Evolutionary conservation across 2,329 filamentous ascomycete genomes (phyloP), one percentile per base, ranked within the genome.

Genomic region (Tolypocladium amazonense): DNA sequence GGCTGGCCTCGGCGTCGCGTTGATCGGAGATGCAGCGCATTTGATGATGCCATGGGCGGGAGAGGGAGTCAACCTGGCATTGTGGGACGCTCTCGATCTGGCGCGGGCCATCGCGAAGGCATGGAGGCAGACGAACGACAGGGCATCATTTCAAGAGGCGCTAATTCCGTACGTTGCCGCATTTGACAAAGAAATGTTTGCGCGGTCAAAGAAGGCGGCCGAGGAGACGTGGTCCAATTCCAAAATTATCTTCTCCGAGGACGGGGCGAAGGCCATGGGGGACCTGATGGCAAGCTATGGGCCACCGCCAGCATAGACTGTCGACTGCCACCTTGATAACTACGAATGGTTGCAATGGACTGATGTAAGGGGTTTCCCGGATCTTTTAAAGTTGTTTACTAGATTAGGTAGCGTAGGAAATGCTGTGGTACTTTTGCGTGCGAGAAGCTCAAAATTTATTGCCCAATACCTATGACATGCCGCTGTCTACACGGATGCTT

Each of bases 11-110:
- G 77, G 79, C 3, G 70, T 77, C 3, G 81, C 82, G 0, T 67
- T 85, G 15, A 67, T 84, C 23, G 82, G 82, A 3, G 81, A 84
- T 63, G 79, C 81, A 0, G 81, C 80, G 9, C 81, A 84, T 66
- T 63, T 83, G 15, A 80, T 81, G 75, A 76, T 75, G 4, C 77
- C 79, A 0, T 79, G 76, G 60, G 76, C 76, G 0, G 81, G 82
- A 3, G 80, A 81, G 56, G 81, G 81, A 1, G 81, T 82, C 43
- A 84, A 84, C 62, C 64, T 77, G 3, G 80, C 76, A 0, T 78
- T 84, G 76, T 67, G 70, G 41, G 81, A 84, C 65, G 72, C 79
- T 0, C 63, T 81, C n/a, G 69, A 77, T 18, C 67, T 84, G 3
- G 74, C 72, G 0, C 53, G 67, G n/a, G 70, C 71, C n/a, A 70